phyloP scores from a whole-genome alignment of 371 early-diverging fungal species.

The Mortierella sp. region DNA sequence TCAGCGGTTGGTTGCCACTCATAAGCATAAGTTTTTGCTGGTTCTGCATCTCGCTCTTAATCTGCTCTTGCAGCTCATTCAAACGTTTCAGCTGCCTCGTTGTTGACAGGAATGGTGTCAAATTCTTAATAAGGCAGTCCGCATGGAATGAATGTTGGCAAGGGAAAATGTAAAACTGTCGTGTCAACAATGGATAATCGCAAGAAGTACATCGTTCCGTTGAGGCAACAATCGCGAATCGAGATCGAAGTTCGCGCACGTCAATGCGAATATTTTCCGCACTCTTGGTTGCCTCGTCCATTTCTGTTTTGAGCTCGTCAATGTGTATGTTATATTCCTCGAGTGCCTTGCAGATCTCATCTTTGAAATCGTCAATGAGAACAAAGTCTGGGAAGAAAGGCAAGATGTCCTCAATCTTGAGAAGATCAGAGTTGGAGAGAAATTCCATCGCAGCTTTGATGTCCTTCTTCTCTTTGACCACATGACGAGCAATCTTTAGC shows the following conservation, averaged over 20 bases:
- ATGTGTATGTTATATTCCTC: slow-evolving; percentile 89
- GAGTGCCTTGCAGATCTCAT: slow-evolving; percentile 86
- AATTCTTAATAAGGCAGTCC: slow-evolving; percentile 83
- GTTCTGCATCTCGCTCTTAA: slow-evolving; percentile 61
- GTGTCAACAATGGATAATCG: slow-evolving; percentile 77
- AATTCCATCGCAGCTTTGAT: slow-evolving; percentile 90
- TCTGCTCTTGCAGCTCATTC: slow-evolving; percentile 69
- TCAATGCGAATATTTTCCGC: slow-evolving; percentile 89
- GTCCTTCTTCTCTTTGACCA: slow-evolving; percentile 84
- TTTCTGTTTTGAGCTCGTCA: slow-evolving; percentile 82
- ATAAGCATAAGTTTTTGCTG: slow-evolving; percentile 49
- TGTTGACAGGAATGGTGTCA: slow-evolving; percentile 56
- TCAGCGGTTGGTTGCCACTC: slow-evolving; percentile 26
- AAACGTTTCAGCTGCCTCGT: slow-evolving; percentile 60
- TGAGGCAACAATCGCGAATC: slow-evolving; percentile 83
- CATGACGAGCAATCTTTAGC: slow-evolving; percentile 92
- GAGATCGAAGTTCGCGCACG: slow-evolving; percentile 78
- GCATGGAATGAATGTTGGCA: slow-evolving; percentile 96
- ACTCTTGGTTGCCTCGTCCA: slow-evolving; percentile 91
- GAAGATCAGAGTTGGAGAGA: slow-evolving; percentile 80
- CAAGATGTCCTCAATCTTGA: slow-evolving; percentile 95
- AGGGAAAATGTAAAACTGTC: slow-evolving; percentile 94
- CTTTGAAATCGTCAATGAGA: slow-evolving; percentile 94
- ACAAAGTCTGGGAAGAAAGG: slow-evolving; percentile 97
- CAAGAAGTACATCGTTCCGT: slow-evolving; percentile 88